These are phyloP conservation scores for Eutrema yunnanense DNA, from an alignment of 345 rosid genomes.

Conservation along the genomic window DNA sequence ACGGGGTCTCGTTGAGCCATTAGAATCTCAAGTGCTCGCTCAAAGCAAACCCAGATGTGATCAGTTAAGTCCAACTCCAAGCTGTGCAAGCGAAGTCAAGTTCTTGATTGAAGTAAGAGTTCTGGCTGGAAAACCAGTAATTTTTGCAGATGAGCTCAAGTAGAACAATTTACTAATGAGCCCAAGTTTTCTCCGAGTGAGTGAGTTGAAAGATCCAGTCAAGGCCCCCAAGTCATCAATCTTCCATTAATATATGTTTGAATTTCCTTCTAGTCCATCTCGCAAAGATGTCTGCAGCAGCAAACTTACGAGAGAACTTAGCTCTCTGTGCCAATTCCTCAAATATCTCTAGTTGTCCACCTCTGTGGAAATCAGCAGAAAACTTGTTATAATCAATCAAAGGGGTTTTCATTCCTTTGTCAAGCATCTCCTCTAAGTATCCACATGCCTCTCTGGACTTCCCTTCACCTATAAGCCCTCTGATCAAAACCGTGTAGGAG, in stretches of 20 bases:
- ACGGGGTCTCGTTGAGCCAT: background rate
- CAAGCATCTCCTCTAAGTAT: slow-evolving; percentile 77
- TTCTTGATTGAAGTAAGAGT: background rate
- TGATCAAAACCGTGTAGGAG: slow-evolving; percentile 70
- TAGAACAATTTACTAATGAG: background rate
- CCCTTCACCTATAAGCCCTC: slow-evolving; percentile 72
- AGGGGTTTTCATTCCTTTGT: slow-evolving; percentile 86
- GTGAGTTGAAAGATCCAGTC: background rate
- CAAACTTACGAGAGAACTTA: slow-evolving; percentile 68
- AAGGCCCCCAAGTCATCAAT: background rate
- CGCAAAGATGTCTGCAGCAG: slow-evolving; percentile 54
- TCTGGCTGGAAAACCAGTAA: background rate
- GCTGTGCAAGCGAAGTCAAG: background rate
- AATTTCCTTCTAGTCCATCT: slow-evolving; percentile 52
- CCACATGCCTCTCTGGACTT: slow-evolving; percentile 71
- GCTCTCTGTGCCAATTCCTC: slow-evolving; percentile 73
- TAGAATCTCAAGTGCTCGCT: background rate
- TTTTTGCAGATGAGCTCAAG: slow-evolving; percentile 1
- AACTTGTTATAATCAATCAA: slow-evolving; percentile 78
- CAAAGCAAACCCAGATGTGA: background rate
- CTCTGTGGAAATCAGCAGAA: slow-evolving; percentile 67
- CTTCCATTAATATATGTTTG: slow-evolving; percentile 25
- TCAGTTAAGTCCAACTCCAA: background rate
- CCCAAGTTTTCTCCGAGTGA: background rate
- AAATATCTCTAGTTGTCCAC: slow-evolving; percentile 58